Conservation (phyloP, 176 grass and related monocot species). For the Oryza glumipatula region DNA sequence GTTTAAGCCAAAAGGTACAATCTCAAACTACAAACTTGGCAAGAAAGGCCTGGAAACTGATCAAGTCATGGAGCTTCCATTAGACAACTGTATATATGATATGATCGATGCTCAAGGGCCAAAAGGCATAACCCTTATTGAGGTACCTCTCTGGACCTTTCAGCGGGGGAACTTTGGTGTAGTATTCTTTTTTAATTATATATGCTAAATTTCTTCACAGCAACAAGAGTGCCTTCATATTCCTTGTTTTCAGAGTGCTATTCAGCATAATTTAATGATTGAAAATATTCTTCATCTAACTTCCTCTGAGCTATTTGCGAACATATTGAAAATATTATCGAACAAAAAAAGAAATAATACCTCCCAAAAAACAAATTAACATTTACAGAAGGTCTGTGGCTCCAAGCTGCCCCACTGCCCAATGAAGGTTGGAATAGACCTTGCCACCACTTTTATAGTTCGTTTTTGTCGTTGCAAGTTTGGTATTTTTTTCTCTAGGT, state of each 20-base stretch:
- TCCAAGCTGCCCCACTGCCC: no score
- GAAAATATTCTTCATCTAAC: not conserved
- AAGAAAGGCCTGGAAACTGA: conserved; percentile 80
- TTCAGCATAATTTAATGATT: conserved; percentile 27
- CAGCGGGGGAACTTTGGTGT: not conserved
- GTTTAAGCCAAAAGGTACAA: conserved; percentile 63
- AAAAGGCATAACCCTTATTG: conserved; percentile 86
- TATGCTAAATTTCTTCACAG: not conserved
- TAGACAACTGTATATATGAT: conserved; percentile 89
- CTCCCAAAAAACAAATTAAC: no score
- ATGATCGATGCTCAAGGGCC: conserved; percentile 83
- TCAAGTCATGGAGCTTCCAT: conserved; percentile 81
- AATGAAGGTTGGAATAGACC: no score
- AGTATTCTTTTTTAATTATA: not conserved
- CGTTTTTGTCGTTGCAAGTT: no score
- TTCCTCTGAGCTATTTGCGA: not conserved
- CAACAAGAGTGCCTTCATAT: not conserved
- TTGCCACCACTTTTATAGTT: no score
- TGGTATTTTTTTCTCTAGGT: no score
- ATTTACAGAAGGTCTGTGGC: no score
- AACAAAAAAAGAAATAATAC: no score
- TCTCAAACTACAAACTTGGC: conserved; percentile 55
- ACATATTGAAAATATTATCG: no score
- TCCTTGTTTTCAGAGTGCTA: conserved; percentile 19
- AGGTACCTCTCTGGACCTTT: conserved; percentile 61